Base-by-base conservation (phyloP, 805 yeast genomes). In the Zygotorulaspora chibaensis region DNA sequence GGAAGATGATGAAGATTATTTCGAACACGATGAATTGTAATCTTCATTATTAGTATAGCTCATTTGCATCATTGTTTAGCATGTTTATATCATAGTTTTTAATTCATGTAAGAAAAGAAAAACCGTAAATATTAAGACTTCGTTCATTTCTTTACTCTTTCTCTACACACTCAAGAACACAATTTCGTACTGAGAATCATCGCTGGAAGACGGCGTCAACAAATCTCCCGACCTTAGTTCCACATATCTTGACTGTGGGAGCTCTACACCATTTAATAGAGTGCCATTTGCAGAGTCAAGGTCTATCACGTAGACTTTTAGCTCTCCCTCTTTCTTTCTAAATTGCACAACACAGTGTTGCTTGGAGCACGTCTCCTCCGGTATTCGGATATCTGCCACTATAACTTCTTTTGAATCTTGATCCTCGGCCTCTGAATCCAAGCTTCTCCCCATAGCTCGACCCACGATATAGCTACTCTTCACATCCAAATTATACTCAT, bases 21-120 rank as follows among this genome's bases (percentile, higher is more conserved):
- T 78, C 65, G 84, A 77, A 61, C 85, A 83, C 61, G 89, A 84
- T 64, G 91, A 84, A 70, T 71, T 79, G 69, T 79, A 65, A 69
- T 45, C 30, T 27, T 36, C 30, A 37, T 17, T 13, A 15, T 10
- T 31, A 31, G 2, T n/a, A 20, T 27, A 18, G 30, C 29, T 17
- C 25, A 26, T 43, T 30, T 37, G 37, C 42, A 38, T 33, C 42
- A 38, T 34, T 35, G 20, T 37, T 39, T 41, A 43, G 50, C 50
- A 43, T 47, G 46, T 47, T 40, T 38, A 47, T 40, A 45, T 44
- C 25, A 20, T 20, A 20, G 25, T 20, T 20, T 20, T 20, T 20
- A 20, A 20, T 20, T 20, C 25, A 20, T 16, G 35, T 27, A 35
- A 12, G 29, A 35, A 27, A 15, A 26, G 9, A 26, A 29, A 16